A percentile compares a stretch with the other conserved stretches of the same genome.
These are phyloP conservation scores for Lyophyllum decastes DNA, from an alignment of 768 basidiomycete genomes.

Conservation along the genomic window DNA sequence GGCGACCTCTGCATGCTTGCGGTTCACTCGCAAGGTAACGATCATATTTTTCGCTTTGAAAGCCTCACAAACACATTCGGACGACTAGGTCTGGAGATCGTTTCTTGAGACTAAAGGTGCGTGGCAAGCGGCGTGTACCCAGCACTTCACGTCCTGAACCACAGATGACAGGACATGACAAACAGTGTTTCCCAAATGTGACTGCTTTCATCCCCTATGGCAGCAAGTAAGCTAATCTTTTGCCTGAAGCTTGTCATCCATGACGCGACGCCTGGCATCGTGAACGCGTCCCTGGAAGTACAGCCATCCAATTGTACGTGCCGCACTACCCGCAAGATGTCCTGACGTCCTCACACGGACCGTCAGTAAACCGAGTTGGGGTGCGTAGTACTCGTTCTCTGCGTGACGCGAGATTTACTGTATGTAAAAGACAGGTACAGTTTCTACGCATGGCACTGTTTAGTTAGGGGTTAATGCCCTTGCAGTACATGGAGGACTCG, in stretches of 20 bases:
- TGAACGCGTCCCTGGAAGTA: constrained; percentile 70
- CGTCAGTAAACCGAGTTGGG: constrained; percentile 78
- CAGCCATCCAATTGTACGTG: constrained; percentile 72
- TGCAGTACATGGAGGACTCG: constrained; percentile 76
- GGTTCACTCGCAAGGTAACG: constrained; percentile 65
- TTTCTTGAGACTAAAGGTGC: constrained; percentile 75
- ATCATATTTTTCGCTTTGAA: neutral
- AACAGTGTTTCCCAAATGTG: constrained; percentile 79
- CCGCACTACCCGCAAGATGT: neutral
- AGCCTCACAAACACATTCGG: neutral
- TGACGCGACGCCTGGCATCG: constrained; percentile 67
- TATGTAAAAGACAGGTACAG: constrained; percentile 37
- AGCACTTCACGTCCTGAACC: neutral
- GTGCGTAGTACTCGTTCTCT: constrained; percentile 39
- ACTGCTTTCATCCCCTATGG: constrained; percentile 14
- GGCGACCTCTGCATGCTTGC: constrained; percentile 66
- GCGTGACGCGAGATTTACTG: constrained; percentile 1
- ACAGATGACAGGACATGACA: constrained; percentile 65
- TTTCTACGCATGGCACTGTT: neutral
- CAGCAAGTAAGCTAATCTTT: neutral
- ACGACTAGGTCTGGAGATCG: constrained; percentile 74
- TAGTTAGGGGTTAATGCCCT: neutral
- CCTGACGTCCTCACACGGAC: neutral
- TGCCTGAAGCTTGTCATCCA: constrained; percentile 57
- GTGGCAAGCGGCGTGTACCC: constrained; percentile 3